Evolutionary conservation across 1,139 yeast species (phyloP), one percentile per base, ranked within the genome.

Genomic region (Blastobotrys raffinosifermentans): DNA sequence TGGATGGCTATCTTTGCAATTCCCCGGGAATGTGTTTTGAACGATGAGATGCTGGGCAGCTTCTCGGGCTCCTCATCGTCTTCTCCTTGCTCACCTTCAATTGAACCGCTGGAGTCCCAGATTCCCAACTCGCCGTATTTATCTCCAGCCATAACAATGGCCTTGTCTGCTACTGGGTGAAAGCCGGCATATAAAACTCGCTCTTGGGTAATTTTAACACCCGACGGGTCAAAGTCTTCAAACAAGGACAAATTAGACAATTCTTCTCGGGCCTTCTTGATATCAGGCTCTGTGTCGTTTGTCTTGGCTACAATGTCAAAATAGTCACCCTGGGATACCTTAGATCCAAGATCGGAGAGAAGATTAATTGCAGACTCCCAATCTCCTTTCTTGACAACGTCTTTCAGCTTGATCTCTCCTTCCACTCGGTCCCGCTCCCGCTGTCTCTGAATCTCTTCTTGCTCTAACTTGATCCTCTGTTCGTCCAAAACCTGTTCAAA

Each of bases 121-220:
- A 89, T 69, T 0, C 96, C 96, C 35, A 87, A 61, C 46, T 78
- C 73, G 4, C 97, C 97, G 13, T 67, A 64, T 15, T 87, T 84
- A 60, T 91, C 97, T 33, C 96, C 97, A 0, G 89, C 96, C 29
- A 84, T 58, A 2, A 86, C 69, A 3, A 91, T 56, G 46, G 83
- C 69, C 47, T 78, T 77, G 0, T 69, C 70, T 1, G 58, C 60
- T 0, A 83, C 62, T 0, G 96, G 96, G 58, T 89, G 96, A 57
- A 85, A 80, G 31, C 70, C 68, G 38, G 86, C 70, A 2, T 85
- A 67, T 0, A 89, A 77, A 55, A 89, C 78, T 43, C 98, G 67
- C 39, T 80, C 81, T 26, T 75, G 75, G 0, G 87, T 76, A 23
- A 89, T 61, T 51, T 80, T 81, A 43, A 86, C 71, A 41, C 82